Percentiles rank a stretch among this genome's conserved stretches.
Evolutionary conservation across 1,284 basidiomycete genomes (phyloP).

Genomic region (Microbotryum violaceum): DNA sequence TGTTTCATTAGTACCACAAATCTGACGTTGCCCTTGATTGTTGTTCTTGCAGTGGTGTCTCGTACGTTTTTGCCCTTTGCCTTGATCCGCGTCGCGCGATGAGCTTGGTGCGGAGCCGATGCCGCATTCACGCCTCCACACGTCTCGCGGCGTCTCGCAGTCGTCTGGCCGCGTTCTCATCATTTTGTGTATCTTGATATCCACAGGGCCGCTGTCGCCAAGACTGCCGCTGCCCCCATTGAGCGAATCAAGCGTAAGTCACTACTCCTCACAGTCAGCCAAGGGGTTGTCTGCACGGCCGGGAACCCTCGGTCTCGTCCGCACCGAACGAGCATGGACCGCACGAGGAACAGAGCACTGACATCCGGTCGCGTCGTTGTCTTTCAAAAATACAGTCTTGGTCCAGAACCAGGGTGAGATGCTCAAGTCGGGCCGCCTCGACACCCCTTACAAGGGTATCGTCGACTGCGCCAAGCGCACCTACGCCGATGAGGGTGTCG

Average conservation of each 20-base stretch:
- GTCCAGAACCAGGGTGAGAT: slow-evolving; percentile 79
- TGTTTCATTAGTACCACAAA: too few species aligned
- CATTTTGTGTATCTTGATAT: neutral
- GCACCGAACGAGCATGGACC: neutral
- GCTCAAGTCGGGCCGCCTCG: slow-evolving; percentile 41
- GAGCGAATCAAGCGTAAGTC: slow-evolving; percentile 76
- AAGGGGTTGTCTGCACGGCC: neutral
- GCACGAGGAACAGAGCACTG: slow-evolving; percentile 7
- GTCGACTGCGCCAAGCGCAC: slow-evolving; percentile 79
- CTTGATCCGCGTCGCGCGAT: too few species aligned
- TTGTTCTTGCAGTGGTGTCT: too few species aligned
- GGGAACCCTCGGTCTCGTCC: neutral
- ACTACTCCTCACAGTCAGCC: neutral
- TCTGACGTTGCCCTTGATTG: too few species aligned
- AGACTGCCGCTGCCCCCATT: slow-evolving; percentile 96
- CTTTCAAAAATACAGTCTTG: slow-evolving; percentile 51
- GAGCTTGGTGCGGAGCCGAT: too few species aligned
- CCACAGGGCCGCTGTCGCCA: slow-evolving; percentile 64
- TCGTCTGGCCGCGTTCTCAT: too few species aligned
- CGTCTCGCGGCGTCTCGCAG: too few species aligned
- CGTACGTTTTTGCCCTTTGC: too few species aligned
- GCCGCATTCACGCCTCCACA: too few species aligned
- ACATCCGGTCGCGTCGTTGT: slow-evolving; percentile 2
- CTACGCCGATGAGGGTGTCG: slow-evolving; percentile 80
- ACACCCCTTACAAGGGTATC: slow-evolving; percentile 73